These are phyloP conservation scores for Syncephalastrum sp. DNA, from an alignment of 371 early-diverging fungal species.

Conservation along the genomic window DNA sequence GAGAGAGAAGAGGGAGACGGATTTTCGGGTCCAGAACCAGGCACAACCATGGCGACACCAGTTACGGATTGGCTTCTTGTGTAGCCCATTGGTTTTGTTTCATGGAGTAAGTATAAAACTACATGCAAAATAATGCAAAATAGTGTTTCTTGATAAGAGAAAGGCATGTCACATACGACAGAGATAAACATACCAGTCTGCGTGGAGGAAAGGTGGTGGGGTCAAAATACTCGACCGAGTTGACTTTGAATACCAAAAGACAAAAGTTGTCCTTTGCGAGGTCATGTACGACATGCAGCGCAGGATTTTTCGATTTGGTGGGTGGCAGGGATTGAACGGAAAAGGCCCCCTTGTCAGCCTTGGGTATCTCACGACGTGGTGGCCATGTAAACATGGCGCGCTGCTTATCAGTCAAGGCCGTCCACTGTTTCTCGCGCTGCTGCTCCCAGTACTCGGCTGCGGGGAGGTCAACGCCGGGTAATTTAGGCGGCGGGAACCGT, in stretches of 20 bases:
- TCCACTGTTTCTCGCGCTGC: conserved; percentile 62
- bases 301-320: conserved; percentile 3
- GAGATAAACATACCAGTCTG: conserved; percentile 41
- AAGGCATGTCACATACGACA: too few species aligned
- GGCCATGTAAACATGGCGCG: conserved; percentile 78
- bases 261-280: conserved; percentile 77
- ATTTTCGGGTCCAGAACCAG: too few species aligned
- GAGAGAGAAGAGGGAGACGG: too few species aligned
- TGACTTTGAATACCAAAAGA: conserved; percentile 66
- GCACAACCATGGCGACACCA: neutral
- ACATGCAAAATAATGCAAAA: neutral
- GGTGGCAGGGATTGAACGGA: conserved; percentile 52
- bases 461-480: conserved; percentile 28
- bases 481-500: conserved; percentile 64
- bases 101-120: conserved; percentile 17
- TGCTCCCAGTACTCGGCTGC: conserved; percentile 73
- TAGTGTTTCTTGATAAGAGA: neutral
- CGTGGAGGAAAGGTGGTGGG: conserved; percentile 51
- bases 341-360: conserved; percentile 46
- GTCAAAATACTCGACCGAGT: conserved; percentile 63
- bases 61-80: conserved; percentile 21
- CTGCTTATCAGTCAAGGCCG: conserved; percentile 42
- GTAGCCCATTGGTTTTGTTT: conserved; percentile 16
- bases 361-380: conserved; percentile 55
- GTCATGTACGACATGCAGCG: conserved; percentile 51